Conservation (phyloP, 495 filamentous ascomycete species). For the Lepraria neglecta region DNA sequence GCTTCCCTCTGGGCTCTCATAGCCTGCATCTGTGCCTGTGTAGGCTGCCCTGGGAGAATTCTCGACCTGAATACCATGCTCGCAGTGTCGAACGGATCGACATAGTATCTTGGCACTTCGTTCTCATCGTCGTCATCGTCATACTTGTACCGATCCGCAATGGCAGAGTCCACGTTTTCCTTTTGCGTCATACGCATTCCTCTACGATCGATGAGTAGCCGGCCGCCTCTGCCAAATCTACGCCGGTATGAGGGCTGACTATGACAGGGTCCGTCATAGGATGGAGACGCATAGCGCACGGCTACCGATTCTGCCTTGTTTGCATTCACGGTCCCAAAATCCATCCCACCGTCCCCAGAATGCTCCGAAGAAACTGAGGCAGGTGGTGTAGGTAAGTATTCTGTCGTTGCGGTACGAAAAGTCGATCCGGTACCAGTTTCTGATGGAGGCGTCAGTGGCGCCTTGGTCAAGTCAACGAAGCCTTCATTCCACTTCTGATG, state of each 20-base stretch:
- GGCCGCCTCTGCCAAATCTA: slow-evolving; percentile 68
- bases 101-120: slow-evolving; percentile 55
- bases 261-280: slow-evolving; percentile 37
- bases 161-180: slow-evolving; percentile 23
- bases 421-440: slow-evolving; percentile 52
- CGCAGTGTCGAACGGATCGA: slow-evolving; percentile 63
- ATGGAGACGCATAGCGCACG: slow-evolving; percentile 45
- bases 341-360: slow-evolving; percentile 40
- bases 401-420: slow-evolving; percentile 73
- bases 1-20: slow-evolving; percentile 22
- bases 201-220: slow-evolving; percentile 75
- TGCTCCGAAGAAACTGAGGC: slow-evolving; percentile 66
- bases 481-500: slow-evolving; percentile 82
- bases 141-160: slow-evolving; percentile 69
- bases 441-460: slow-evolving; percentile 67
- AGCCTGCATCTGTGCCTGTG: slow-evolving; percentile 45
- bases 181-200: slow-evolving; percentile 37
- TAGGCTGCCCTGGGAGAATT: slow-evolving; percentile 24
- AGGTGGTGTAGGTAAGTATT: slow-evolving; percentile 81
- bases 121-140: slow-evolving; percentile 70
- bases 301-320: slow-evolving; percentile 39
- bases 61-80: slow-evolving; percentile 66
- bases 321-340: slow-evolving; percentile 29
- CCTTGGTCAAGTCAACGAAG: slow-evolving; percentile 74
- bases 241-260: slow-evolving; percentile 56